Evolutionary conservation across 2,329 filamentous ascomycete species (phyloP), one percentile per base, ranked within the genome.

Genomic region (Samsoniella hepiali): DNA sequence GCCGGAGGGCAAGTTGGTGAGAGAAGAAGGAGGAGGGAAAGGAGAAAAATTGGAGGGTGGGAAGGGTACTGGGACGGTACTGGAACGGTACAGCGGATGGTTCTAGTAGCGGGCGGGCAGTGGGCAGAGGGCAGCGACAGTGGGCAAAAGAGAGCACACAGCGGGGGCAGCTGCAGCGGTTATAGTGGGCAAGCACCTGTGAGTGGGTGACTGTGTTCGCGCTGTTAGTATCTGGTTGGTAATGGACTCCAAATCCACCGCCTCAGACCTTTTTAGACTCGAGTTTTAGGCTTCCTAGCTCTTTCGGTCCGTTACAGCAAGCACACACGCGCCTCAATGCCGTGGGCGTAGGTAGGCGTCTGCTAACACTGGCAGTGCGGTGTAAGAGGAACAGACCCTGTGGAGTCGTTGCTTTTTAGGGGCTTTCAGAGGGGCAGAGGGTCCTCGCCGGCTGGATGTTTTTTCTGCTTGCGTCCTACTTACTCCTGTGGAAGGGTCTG

Each of bases 1-100:
- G 59, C 59, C 59, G 53, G 53, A 63, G 60, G 54, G 60, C 60
- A 34, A 58, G 53, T 57, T 63, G 61, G 61, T 63, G 61, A 63
- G 31, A 56, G 53, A 44, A 51, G 45, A 45, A 54, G 44, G 49
- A 55, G 31, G 49, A 51, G 40, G 59, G 31, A 55, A 45, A 54
- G 49, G 27, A 32, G 44, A 55, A 61, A 58, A 49, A 17, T 49
- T 58, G 56, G 56, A 31, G 44, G 42, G 22, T 11, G 42, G 44
- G 22, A 45, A 36, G 38, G 42, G 31, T 29, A 15, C 40, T n/a
- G 55, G 36, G 36, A 11, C 15, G 22, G 22, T 22, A 22, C 22
- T 22, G 44, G 22, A 45, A 36, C 27, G 42, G 31, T 29, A 15
- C 40, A 11, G 55, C 13, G 13, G 51, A 38, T 32, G 51, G 34